Conservation (phyloP, 257 asterid species). For the Penstemon eatonii region DNA sequence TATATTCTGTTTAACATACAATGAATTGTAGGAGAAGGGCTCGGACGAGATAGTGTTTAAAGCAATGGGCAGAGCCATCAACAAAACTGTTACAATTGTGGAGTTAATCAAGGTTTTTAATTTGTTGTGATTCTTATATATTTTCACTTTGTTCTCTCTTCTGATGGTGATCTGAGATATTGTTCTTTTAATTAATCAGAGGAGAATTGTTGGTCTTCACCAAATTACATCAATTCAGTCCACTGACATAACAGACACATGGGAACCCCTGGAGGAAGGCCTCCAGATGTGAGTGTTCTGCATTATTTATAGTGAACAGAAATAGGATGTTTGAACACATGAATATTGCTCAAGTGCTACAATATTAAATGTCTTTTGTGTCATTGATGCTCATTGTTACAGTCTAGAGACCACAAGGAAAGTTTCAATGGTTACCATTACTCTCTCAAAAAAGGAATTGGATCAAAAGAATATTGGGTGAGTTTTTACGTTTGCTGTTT, state of each 20-base stretch:
- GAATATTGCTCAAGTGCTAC: background rate
- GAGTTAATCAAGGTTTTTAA: conserved; percentile 64
- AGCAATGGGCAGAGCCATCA: conserved; percentile 86
- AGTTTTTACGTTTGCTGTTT: conserved; percentile 28
- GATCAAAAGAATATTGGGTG: conserved; percentile 72
- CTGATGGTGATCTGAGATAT: conserved; percentile 26
- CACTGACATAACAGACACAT: conserved; percentile 88
- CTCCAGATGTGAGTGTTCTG: conserved; percentile 73
- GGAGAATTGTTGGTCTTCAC: conserved; percentile 97
- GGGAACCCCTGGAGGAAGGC: conserved; percentile 99
- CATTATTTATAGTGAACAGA: conserved; percentile 8
- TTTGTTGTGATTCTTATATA: background rate
- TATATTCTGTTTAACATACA: conserved; percentile 7
- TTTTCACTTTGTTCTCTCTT: conserved; percentile 10
- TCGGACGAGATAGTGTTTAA: conserved; percentile 61
- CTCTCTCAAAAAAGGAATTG: conserved; percentile 76
- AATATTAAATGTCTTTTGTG: conserved; percentile 15
- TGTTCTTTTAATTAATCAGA: conserved; percentile 40
- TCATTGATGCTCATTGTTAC: conserved; percentile 30
- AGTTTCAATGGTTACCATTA: conserved; percentile 84
- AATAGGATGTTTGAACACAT: conserved; percentile 1
- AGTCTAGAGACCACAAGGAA: conserved; percentile 92
- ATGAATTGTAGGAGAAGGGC: conserved; percentile 53
- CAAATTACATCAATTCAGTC: conserved; percentile 81
- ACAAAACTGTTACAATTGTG: conserved; percentile 66